Evolutionary conservation across 495 filamentous ascomycete genomes (phyloP).

Genomic region (Paragyromitra xinjiangensis): DNA sequence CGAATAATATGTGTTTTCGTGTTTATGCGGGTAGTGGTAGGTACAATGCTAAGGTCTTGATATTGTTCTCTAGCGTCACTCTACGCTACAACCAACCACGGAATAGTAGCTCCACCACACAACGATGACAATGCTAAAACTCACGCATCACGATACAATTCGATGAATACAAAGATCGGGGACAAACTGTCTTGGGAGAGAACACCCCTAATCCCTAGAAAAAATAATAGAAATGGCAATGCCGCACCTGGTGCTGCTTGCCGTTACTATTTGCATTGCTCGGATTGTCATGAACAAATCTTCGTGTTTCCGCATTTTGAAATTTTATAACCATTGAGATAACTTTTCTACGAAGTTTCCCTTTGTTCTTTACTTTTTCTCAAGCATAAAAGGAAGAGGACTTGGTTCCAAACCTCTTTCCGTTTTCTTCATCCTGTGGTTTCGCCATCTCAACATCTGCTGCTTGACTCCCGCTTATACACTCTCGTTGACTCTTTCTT

Average conservation of each 20-base stretch:
- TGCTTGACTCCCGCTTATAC: background rate
- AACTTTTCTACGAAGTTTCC: background rate
- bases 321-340: background rate
- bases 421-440: conserved; percentile 12
- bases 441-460: background rate
- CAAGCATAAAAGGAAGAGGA: conserved; percentile 25
- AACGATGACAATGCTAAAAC: conserved; percentile 35
- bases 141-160: conserved; percentile 29
- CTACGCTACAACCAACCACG: conserved; percentile 22
- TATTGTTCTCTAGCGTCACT: conserved; percentile 51
- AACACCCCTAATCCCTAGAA: background rate
- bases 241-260: conserved; percentile 20
- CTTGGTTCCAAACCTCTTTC: background rate
- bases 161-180: background rate
- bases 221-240: conserved; percentile 29
- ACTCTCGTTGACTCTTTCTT: background rate
- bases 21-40: conserved; percentile 36
- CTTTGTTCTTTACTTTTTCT: conserved; percentile 11
- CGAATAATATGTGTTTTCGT: conserved; percentile 8
- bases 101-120: conserved; percentile 5
- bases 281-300: background rate
- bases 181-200: background rate
- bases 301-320: conserved; percentile 3
- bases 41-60: conserved; percentile 53
- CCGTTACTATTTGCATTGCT: conserved; percentile 23